Evolutionary conservation across 2,329 filamentous ascomycete genomes (phyloP).

Genomic region (Trichoderma citrinoviride): DNA sequence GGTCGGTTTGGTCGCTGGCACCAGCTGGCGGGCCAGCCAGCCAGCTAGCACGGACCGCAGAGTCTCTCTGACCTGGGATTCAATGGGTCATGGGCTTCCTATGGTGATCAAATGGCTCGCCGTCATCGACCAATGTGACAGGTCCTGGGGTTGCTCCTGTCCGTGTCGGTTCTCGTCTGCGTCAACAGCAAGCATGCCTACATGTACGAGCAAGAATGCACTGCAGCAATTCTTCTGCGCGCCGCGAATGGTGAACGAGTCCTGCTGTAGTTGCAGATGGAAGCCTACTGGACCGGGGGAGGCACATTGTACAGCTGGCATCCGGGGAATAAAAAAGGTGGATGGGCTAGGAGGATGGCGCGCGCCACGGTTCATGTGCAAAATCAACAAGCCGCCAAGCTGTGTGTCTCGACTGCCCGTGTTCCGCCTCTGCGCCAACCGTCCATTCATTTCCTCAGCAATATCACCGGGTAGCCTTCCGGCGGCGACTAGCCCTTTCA

Average conservation of each 20-base stretch:
- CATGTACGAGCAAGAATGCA: not conserved
- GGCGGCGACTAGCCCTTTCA: constrained; percentile 11
- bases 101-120: not conserved
- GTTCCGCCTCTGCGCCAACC: constrained; percentile 18
- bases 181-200: not conserved
- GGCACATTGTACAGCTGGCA: constrained; percentile 19
- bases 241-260: not conserved
- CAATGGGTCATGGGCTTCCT: not conserved
- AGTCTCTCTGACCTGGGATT: not conserved
- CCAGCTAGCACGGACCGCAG: not conserved
- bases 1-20: constrained; percentile 9
- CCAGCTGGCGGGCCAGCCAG: not conserved
- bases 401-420: constrained; percentile 3
- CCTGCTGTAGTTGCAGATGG: not conserved
- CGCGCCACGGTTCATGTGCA: constrained; percentile 22
- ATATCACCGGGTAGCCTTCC: constrained; percentile 19
- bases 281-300: constrained; percentile 10
- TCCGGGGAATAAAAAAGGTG: constrained; percentile 18
- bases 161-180: not conserved
- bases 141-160: not conserved
- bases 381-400: constrained; percentile 19
- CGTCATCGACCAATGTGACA: not conserved
- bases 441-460: constrained; percentile 21
- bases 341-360: constrained; percentile 18
- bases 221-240: constrained; percentile 7